Conservation (phyloP, 2,329 filamentous ascomycete genomes). For the Myrmaecium sp. region DNA sequence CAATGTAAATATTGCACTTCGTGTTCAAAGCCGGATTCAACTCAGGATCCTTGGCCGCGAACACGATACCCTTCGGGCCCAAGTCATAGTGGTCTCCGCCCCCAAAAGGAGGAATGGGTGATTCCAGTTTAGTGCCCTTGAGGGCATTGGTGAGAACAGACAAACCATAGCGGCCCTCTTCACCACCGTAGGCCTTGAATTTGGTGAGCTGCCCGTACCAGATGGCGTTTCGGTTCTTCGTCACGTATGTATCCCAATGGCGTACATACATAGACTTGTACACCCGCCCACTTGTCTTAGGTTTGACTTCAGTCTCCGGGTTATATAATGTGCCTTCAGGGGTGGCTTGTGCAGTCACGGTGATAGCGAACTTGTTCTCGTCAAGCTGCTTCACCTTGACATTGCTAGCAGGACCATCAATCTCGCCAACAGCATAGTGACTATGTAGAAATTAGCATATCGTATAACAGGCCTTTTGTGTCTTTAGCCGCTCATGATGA, state of each 20-base stretch:
- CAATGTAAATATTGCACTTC: conserved; percentile 65
- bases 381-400: conserved; percentile 27
- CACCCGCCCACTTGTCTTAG: conserved; percentile 47
- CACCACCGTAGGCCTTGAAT: conserved; percentile 7
- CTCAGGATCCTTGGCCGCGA: conserved; percentile 58
- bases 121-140: conserved; percentile 40
- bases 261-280: conserved; percentile 63
- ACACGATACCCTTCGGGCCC: conserved; percentile 46
- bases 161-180: conserved; percentile 15
- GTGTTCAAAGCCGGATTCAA: conserved; percentile 59
- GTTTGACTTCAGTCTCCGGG: conserved; percentile 40
- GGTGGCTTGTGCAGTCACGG: conserved; percentile 43
- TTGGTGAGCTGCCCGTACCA: conserved; percentile 48
- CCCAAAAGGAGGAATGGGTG: conserved; percentile 62
- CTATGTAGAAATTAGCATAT: too few species aligned
- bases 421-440: conserved; percentile 24
- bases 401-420: conserved; percentile 30
- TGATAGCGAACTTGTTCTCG: conserved; percentile 24
- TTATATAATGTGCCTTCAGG: conserved; percentile 55
- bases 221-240: conserved; percentile 51
- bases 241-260: conserved; percentile 68
- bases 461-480: too few species aligned
- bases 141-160: conserved; percentile 46
- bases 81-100: conserved; percentile 69
- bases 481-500: too few species aligned